phyloP scores from a whole-genome alignment of 108 stramenopile species.

The Cyclotella cryptica region DNA sequence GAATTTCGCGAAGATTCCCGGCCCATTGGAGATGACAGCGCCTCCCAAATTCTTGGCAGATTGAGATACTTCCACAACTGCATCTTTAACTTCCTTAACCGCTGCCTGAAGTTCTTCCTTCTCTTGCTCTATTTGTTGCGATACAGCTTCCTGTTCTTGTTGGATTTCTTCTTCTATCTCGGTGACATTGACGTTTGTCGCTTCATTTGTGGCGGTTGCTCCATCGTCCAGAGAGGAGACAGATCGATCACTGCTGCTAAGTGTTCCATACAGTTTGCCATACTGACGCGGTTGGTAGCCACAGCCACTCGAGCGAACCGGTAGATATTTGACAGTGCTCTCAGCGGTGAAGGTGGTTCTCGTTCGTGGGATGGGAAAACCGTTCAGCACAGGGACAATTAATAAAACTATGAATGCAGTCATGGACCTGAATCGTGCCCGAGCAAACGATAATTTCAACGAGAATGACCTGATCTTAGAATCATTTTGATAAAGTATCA shows the following conservation, averaged over 20 bases:
- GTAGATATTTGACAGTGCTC: not conserved
- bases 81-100: conserved; percentile 58
- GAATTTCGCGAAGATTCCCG: conserved; percentile 39
- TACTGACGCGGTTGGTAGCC: not conserved
- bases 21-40: conserved; percentile 27
- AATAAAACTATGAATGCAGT: conserved; percentile 14
- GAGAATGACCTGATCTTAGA: not conserved
- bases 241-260: conserved; percentile 10
- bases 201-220: not conserved
- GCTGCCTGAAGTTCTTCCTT: conserved; percentile 52
- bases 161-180: conserved; percentile 40
- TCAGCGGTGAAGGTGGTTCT: not conserved
- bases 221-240: not conserved
- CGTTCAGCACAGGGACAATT: not conserved
- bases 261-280: conserved; percentile 2
- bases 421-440: not conserved
- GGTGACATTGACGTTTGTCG: not conserved
- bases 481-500: conserved; percentile 5
- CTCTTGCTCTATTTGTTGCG: conserved; percentile 40
- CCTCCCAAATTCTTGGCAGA: conserved; percentile 47
- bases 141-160: conserved; percentile 32
- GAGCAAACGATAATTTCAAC: not conserved
- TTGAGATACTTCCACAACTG: conserved; percentile 43
- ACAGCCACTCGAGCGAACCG: not conserved
- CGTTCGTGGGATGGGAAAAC: not conserved